Percentiles rank a stretch among this genome's conserved stretches.
These are phyloP conservation scores for Barbarea vulgaris DNA, from an alignment of 345 rosid species.

Conservation along the genomic window DNA sequence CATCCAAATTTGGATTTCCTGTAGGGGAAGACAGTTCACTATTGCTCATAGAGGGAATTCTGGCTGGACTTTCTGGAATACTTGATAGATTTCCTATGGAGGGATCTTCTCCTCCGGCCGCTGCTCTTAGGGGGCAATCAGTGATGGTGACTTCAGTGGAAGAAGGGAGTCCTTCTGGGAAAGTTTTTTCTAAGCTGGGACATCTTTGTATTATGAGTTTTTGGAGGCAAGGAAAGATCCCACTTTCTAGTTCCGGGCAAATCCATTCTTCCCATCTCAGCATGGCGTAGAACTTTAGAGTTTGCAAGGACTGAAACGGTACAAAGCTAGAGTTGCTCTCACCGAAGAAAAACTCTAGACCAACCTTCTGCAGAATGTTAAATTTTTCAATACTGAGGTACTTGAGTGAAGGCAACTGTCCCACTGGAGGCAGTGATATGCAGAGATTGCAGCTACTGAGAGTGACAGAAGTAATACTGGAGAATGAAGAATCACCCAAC, in stretches of 20 bases:
- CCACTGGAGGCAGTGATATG: constrained; percentile 47
- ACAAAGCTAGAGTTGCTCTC: constrained; percentile 27
- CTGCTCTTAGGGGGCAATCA: constrained; percentile 33
- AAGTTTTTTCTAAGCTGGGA: constrained; percentile 23
- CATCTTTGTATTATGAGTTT: constrained; percentile 39
- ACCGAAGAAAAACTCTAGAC: constrained; percentile 40
- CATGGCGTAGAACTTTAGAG: constrained; percentile 39
- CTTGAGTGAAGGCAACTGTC: constrained; percentile 46
- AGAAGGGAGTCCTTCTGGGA: constrained; percentile 41
- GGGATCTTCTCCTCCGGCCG: neutral
- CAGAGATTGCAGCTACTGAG: constrained; percentile 42
- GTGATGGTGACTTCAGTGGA: constrained; percentile 34
- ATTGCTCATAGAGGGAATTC: neutral
- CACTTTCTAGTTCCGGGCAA: constrained; percentile 19
- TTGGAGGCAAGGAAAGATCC: constrained; percentile 41
- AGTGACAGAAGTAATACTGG: constrained; percentile 25
- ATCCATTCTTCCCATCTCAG: constrained; percentile 45
- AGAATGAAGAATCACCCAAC: constrained; percentile 44
- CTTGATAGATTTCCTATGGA: neutral
- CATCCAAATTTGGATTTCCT: neutral
- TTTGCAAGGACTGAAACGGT: constrained; percentile 48
- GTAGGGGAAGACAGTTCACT: neutral
- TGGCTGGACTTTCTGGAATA: constrained; percentile 7
- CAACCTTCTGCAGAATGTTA: constrained; percentile 38
- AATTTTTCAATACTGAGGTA: constrained; percentile 38